These are phyloP conservation scores for Boletus fagicola DNA, from an alignment of 768 basidiomycete species.

Conservation along the genomic window DNA sequence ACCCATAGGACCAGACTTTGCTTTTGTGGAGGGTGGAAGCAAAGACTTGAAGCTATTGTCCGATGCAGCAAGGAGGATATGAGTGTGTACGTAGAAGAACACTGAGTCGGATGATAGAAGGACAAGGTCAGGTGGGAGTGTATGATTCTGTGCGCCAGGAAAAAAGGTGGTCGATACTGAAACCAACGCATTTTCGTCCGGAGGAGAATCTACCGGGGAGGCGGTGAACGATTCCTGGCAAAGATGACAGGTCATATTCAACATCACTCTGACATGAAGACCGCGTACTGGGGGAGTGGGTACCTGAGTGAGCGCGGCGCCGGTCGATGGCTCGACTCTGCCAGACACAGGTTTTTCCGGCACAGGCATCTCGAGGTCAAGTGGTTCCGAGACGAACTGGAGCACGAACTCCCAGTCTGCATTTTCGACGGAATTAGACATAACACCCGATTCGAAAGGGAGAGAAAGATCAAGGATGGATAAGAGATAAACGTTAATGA, in stretches of 20 bases:
- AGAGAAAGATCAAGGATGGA: neutral
- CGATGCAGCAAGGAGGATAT: constrained; percentile 57
- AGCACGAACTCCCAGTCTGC: constrained; percentile 62
- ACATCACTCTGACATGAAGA: neutral
- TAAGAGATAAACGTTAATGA: neutral
- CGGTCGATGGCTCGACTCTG: constrained; percentile 17
- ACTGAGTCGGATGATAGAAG: constrained; percentile 73
- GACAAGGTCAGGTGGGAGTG: constrained; percentile 59
- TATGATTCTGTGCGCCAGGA: constrained; percentile 60
- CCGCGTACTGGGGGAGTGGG: constrained; percentile 64
- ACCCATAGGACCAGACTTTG: constrained; percentile 43
- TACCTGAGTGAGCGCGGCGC: constrained; percentile 38
- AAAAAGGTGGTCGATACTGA: constrained; percentile 84
- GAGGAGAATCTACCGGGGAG: constrained; percentile 32
- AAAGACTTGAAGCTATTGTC: constrained; percentile 61
- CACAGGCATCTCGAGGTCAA: constrained; percentile 33
- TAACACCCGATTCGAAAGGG: constrained; percentile 4
- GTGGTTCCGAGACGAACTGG: constrained; percentile 53
- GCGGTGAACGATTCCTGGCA: constrained; percentile 33
- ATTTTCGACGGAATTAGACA: constrained; percentile 39
- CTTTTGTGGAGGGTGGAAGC: constrained; percentile 44
- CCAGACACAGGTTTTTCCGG: constrained; percentile 39
- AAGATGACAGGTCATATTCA: constrained; percentile 5
- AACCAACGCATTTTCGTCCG: constrained; percentile 51
- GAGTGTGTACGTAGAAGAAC: constrained; percentile 78